Conservation (phyloP, 305 asterid species). For the Fraxinus sp. region DNA sequence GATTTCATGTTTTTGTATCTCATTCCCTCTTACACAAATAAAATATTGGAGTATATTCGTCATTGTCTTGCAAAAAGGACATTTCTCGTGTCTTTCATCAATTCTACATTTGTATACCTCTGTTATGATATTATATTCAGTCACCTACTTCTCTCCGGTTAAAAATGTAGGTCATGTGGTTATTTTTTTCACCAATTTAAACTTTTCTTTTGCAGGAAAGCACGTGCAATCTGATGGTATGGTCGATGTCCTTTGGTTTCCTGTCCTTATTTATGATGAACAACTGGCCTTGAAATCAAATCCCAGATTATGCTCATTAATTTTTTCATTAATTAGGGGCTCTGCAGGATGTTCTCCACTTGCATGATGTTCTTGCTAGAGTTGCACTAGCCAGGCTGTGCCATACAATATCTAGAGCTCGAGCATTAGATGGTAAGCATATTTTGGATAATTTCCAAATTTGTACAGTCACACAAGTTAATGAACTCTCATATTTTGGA, state of each 20-base stretch:
- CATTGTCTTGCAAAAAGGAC: background rate
- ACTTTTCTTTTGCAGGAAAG: slow-evolving; percentile 64
- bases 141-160: background rate
- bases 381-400: slow-evolving; percentile 97
- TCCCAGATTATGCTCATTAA: slow-evolving; percentile 27
- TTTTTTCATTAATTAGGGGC: slow-evolving; percentile 72
- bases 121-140: background rate
- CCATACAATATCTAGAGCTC: slow-evolving; percentile 87
- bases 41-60: background rate
- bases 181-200: slow-evolving; percentile 24
- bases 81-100: background rate
- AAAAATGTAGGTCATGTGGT: background rate
- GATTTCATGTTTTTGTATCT: background rate
- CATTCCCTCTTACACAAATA: background rate
- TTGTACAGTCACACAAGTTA: background rate
- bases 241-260: slow-evolving; percentile 31
- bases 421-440: slow-evolving; percentile 78
- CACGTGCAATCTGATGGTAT: slow-evolving; percentile 92
- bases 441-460: slow-evolving; percentile 17
- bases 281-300: slow-evolving; percentile 28
- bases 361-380: slow-evolving; percentile 99
- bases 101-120: background rate
- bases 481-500: slow-evolving; percentile 6
- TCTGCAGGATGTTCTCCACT: slow-evolving; percentile 90
- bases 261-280: slow-evolving; percentile 8